Evolutionary conservation across 768 basidiomycete genomes (phyloP).

Genomic region (Collybia sp.): DNA sequence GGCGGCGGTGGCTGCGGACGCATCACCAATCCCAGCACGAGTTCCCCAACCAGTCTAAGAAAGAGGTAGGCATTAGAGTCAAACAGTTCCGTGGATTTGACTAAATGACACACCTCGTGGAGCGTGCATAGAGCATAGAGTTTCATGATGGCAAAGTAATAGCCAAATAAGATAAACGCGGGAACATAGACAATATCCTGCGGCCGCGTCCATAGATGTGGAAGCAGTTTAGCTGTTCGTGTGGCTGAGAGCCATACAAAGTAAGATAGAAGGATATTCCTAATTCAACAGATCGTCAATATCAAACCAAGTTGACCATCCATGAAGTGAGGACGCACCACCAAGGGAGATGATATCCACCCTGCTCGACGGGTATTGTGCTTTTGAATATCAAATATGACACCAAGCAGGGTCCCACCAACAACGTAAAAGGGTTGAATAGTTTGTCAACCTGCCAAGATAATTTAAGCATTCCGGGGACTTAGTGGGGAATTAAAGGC

Average conservation of each 20-base stretch:
- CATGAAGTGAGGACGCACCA: conserved; percentile 51
- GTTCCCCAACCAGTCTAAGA: conserved; percentile 89
- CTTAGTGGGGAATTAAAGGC: too few relatives aligned
- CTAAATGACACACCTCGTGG: conserved; percentile 61
- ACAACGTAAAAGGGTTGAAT: conserved; percentile 82
- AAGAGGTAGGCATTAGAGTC: neutral
- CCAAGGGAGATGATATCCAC: conserved; percentile 80
- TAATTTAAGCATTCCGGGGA: conserved; percentile 24
- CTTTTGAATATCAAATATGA: conserved; percentile 74
- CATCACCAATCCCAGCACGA: conserved; percentile 89
- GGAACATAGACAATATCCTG: conserved; percentile 77
- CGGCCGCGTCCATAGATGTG: conserved; percentile 76
- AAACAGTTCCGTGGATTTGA: neutral
- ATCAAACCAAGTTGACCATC: conserved; percentile 2
- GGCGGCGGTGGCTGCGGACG: conserved; percentile 69
- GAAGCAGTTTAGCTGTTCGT: conserved; percentile 76
- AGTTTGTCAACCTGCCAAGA: conserved; percentile 68
- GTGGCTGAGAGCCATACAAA: conserved; percentile 68
- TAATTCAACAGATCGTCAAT: conserved; percentile 19
- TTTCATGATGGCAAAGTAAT: conserved; percentile 96
- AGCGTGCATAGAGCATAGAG: conserved; percentile 85
- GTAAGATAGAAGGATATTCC: conserved; percentile 69
- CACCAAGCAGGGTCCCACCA: conserved; percentile 81
- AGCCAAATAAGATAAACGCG: conserved; percentile 86
- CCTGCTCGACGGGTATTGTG: conserved; percentile 57